These are phyloP conservation scores for Macaranga tanarius DNA, from an alignment of 441 rosid species.

Conservation along the genomic window DNA sequence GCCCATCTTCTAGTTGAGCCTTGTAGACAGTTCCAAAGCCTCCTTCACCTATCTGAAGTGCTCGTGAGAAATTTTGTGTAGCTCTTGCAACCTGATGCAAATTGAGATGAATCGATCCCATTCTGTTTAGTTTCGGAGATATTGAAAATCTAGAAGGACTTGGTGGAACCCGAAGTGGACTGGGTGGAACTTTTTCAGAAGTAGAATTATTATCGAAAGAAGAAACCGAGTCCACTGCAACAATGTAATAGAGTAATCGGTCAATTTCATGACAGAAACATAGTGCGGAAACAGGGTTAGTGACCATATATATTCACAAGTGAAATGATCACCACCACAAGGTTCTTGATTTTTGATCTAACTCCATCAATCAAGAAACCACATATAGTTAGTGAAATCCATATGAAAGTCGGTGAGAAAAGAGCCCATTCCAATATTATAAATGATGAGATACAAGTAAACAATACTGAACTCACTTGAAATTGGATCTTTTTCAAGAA, in stretches of 20 bases:
- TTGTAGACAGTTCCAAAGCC: slow-evolving; percentile 88
- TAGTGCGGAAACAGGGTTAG: not conserved
- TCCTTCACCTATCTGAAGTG: slow-evolving; percentile 72
- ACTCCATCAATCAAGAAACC: slow-evolving; percentile 4
- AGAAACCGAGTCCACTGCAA: slow-evolving; percentile 64
- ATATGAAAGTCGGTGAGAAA: not conserved
- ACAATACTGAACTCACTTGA: slow-evolving; percentile 51
- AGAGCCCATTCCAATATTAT: not conserved
- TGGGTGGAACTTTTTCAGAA: slow-evolving; percentile 63
- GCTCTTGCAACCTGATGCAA: slow-evolving; percentile 61
- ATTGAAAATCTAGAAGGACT: slow-evolving; percentile 79
- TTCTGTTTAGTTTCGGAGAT: slow-evolving; percentile 66
- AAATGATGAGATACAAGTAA: slow-evolving; percentile 1
- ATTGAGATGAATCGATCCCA: slow-evolving; percentile 61
- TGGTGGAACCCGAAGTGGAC: slow-evolving; percentile 74
- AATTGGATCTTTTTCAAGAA: slow-evolving; percentile 55
- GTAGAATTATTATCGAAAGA: slow-evolving; percentile 49
- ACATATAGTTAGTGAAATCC: slow-evolving; percentile 5
- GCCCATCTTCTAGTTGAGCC: slow-evolving; percentile 67
- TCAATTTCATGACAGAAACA: slow-evolving; percentile 12
- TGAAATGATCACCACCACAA: not conserved
- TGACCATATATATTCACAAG: not conserved
- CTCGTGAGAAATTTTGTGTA: slow-evolving; percentile 68
- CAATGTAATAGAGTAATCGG: slow-evolving; percentile 26
- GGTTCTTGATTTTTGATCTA: not conserved